These are phyloP conservation scores for Tolypocladium guangdongense DNA, from an alignment of 2,329 filamentous ascomycete genomes.

Conservation along the genomic window DNA sequence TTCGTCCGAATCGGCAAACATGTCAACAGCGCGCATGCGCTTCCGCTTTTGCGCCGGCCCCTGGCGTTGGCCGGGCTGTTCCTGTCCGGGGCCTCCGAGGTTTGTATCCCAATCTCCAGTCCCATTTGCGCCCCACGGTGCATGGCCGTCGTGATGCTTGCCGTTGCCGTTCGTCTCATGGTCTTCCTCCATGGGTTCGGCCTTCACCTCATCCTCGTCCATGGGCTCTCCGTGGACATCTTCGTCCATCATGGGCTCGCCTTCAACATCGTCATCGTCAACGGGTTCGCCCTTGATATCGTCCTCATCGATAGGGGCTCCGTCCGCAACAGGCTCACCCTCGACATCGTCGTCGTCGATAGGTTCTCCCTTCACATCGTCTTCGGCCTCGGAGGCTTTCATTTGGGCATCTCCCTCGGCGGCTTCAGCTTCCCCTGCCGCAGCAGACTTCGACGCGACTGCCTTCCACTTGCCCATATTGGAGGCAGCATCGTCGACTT, in stretches of 20 bases:
- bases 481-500: slow-evolving; percentile 11
- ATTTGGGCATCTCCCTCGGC: slow-evolving; percentile 28
- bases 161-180: slow-evolving; percentile 26
- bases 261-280: slow-evolving; percentile 38
- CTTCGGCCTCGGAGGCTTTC: slow-evolving; percentile 27
- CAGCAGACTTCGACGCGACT: slow-evolving; percentile 26
- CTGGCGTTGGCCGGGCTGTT: neutral
- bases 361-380: slow-evolving; percentile 32
- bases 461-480: slow-evolving; percentile 38
- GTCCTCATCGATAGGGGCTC: slow-evolving; percentile 31
- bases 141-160: slow-evolving; percentile 3
- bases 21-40: slow-evolving; percentile 68
- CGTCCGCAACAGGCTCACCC: slow-evolving; percentile 27
- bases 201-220: slow-evolving; percentile 28
- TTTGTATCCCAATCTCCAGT: neutral
- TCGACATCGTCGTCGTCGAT: slow-evolving; percentile 38
- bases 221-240: slow-evolving; percentile 29
- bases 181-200: slow-evolving; percentile 31
- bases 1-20: slow-evolving; percentile 72
- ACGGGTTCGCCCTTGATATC: slow-evolving; percentile 28
- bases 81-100: neutral
- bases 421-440: slow-evolving; percentile 3
- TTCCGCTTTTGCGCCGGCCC: slow-evolving; percentile 27
- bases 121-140: neutral
- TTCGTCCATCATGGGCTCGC: slow-evolving; percentile 25